Evolutionary conservation across 768 basidiomycete species (phyloP), one percentile per base, ranked within the genome.

Genomic region (Suillus clintonianus): DNA sequence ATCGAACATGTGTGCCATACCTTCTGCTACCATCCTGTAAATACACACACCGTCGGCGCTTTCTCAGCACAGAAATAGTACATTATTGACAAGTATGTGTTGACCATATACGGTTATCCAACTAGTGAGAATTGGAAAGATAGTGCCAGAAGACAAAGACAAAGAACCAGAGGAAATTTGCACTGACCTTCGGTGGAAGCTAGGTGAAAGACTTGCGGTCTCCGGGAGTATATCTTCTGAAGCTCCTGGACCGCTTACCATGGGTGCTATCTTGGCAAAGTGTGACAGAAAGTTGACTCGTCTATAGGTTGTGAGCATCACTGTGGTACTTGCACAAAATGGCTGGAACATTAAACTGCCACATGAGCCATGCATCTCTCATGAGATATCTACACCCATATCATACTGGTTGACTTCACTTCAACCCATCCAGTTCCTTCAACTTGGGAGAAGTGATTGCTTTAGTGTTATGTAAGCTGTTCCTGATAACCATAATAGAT

Each of bases 281-380:
- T 15, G 54, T 58, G 57, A 48, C 34, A 60, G 41, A 53, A 43
- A 63, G 55, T 30, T 56, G 60, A 43, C n/a, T 58, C 5, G 1
- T 36, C 37, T 15, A 3, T 30, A 74, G 78, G 63, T 75, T n/a
- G 68, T 73, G 79, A 86, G 67, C 82, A 69, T 89, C 1, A 71
- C 85, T 2, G 64, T 88, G 42, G 85, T 81, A 0, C 70, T 94
- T 30, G 79, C 81, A 61, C 82, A 89, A 72, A 84, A 85, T 41
- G 78, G 73, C 34, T 95, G 93, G 93, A 83, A 78, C 48, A 79
- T 95, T 30, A 81, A 90, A 48, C 74, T 94, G 39, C 84, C 86
- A 0, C 77, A 88, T 58, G 77, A 82, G 24, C 81, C 84, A 1
- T 77, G 75, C 61, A 71, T 69, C 19, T 68, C 73, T 36, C 80